Evolutionary conservation across 2,329 filamentous ascomycete genomes (phyloP).

Genomic region (Fusarium sp.): DNA sequence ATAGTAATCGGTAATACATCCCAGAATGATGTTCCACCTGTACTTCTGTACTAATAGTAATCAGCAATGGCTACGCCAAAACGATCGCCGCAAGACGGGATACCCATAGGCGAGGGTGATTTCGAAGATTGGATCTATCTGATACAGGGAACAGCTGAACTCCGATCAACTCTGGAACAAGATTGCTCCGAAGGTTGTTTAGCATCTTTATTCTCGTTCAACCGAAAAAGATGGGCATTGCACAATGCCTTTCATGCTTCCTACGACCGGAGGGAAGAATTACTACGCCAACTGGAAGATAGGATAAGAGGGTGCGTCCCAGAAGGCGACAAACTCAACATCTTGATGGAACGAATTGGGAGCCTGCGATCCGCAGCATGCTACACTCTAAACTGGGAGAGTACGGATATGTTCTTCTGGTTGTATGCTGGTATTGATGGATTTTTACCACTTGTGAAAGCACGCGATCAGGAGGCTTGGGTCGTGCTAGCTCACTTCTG

Average conservation of each 20-base stretch:
- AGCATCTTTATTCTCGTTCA: not conserved
- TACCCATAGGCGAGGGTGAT: not conserved
- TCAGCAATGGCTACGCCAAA: slow-evolving; percentile 7
- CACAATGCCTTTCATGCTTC: not conserved
- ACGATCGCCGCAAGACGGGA: not conserved
- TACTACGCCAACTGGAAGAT: not conserved
- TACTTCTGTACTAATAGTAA: not conserved
- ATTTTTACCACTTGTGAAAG: not conserved
- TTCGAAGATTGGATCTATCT: slow-evolving; percentile 10
- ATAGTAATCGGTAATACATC: not conserved
- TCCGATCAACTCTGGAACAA: not conserved
- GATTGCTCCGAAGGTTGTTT: not conserved
- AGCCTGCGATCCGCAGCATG: not conserved
- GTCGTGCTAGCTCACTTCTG: not conserved
- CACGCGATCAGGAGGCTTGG: not conserved
- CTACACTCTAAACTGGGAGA: not conserved
- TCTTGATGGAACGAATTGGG: not conserved
- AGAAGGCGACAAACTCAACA: not conserved
- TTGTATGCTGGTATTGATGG: not conserved
- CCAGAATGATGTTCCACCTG: rapidly evolving
- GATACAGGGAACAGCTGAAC: not conserved
- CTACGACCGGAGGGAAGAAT: not conserved
- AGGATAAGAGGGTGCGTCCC: not conserved
- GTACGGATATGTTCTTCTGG: slow-evolving; percentile 1
- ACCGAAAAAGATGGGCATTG: not conserved